phyloP scores from a whole-genome alignment of 2,329 filamentous ascomycete species.

The Epichloe festucae region DNA sequence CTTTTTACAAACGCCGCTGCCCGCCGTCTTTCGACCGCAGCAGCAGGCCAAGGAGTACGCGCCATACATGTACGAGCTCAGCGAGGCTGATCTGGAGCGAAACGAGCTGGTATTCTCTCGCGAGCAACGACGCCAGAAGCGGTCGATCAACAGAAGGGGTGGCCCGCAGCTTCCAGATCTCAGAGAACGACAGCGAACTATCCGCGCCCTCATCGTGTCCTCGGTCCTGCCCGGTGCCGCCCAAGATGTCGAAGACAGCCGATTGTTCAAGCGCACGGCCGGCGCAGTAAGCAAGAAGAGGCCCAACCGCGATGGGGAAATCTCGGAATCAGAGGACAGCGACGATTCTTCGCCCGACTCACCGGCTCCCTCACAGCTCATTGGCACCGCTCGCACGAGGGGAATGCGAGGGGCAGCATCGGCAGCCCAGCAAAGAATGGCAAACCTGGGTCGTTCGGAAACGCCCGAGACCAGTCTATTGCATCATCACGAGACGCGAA shows the following conservation, averaged over 20 bases:
- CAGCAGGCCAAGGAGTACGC: slow-evolving; percentile 90
- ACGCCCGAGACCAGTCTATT: slow-evolving; percentile 61
- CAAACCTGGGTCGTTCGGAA: slow-evolving; percentile 67
- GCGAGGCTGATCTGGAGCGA: slow-evolving; percentile 75
- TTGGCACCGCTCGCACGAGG: slow-evolving; percentile 73
- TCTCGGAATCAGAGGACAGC: slow-evolving; percentile 82
- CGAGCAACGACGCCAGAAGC: slow-evolving; percentile 87
- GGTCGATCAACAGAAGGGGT: slow-evolving; percentile 84
- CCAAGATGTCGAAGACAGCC: slow-evolving; percentile 65
- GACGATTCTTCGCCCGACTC: slow-evolving; percentile 80
- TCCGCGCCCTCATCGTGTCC: slow-evolving; percentile 83
- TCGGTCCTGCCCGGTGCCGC: slow-evolving; percentile 84
- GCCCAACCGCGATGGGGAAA: slow-evolving; percentile 46
- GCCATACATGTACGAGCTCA: slow-evolving; percentile 88
- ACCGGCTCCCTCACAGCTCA: slow-evolving; percentile 61
- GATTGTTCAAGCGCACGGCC: slow-evolving; percentile 68
- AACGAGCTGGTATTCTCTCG: slow-evolving; percentile 88
- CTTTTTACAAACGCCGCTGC: slow-evolving; percentile 74
- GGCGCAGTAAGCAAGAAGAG: slow-evolving; percentile 43
- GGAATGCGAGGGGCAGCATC: slow-evolving; percentile 81
- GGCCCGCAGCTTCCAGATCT: slow-evolving; percentile 91
- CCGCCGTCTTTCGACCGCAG: slow-evolving; percentile 74
- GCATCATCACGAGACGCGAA: slow-evolving; percentile 61
- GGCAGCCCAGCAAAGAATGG: slow-evolving; percentile 78
- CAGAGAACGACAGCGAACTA: slow-evolving; percentile 85